These are phyloP conservation scores for Hibiscus syriacus DNA, from an alignment of 345 rosid species.

Conservation along the genomic window DNA sequence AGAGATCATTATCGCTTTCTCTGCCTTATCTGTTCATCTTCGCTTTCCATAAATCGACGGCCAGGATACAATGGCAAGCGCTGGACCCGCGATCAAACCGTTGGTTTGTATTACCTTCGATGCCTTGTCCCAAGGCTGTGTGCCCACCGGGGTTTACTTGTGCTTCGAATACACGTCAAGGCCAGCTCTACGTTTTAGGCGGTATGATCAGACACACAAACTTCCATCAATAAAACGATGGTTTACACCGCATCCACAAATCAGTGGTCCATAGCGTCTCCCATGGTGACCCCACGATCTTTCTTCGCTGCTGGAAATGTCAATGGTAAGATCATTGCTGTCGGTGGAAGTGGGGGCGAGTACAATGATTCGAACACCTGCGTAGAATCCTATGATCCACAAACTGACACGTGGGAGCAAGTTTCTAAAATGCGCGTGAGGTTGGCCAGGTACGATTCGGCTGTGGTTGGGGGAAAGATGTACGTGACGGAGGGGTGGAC, in stretches of 20 bases:
- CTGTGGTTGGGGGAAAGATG: conserved; percentile 43
- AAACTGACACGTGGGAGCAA: conserved; percentile 40
- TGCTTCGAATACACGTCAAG: conserved; percentile 47
- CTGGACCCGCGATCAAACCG: conserved; percentile 50
- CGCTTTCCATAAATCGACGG: conserved; percentile 51
- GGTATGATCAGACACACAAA: conserved; percentile 40
- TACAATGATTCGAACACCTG: conserved; percentile 26
- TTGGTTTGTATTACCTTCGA: conserved; percentile 57
- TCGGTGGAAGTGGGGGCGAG: conserved; percentile 43
- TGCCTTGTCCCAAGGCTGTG: conserved; percentile 43
- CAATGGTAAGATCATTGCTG: conserved; percentile 48
- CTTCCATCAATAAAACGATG: conserved; percentile 23
- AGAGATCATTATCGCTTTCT: conserved; percentile 39
- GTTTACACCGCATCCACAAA: conserved; percentile 43
- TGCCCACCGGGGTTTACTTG: conserved; percentile 53
- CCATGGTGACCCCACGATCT: conserved; percentile 52
- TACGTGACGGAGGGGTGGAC: conserved; percentile 76
- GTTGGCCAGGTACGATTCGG: conserved; percentile 59
- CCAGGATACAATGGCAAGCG: conserved; percentile 65
- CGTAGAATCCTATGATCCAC: conserved; percentile 47
- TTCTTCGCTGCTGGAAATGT: conserved; percentile 40
- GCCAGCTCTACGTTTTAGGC: conserved; percentile 60
- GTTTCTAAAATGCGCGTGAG: conserved; percentile 27
- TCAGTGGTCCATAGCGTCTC: conserved; percentile 44
- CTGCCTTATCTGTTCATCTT: conserved; percentile 51